These are phyloP conservation scores for Lachnellula hyalina DNA, from an alignment of 2,329 filamentous ascomycete species.

Conservation along the genomic window DNA sequence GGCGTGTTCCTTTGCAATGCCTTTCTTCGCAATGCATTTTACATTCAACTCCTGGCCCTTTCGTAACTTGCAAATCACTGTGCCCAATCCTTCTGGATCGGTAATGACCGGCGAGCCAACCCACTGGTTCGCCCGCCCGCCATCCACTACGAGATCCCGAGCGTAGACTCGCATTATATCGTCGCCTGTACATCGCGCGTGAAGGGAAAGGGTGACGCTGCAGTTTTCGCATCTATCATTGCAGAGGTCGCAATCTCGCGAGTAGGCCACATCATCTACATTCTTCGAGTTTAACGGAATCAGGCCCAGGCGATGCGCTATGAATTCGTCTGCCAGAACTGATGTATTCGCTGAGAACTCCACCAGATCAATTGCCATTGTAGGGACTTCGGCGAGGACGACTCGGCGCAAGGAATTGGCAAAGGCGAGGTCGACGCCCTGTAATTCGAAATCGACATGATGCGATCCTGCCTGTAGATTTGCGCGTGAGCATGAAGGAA, in stretches of 20 bases:
- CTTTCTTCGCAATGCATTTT: constrained; percentile 93
- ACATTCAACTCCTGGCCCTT: constrained; percentile 86
- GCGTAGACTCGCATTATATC: constrained; percentile 94
- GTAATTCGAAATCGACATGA: constrained; percentile 87
- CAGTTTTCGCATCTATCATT: constrained; percentile 92
- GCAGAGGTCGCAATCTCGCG: constrained; percentile 84
- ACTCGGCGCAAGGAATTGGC: constrained; percentile 88
- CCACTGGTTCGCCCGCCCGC: constrained; percentile 63
- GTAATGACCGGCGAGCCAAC: constrained; percentile 79
- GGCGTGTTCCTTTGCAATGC: constrained; percentile 96
- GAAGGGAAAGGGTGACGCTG: constrained; percentile 76
- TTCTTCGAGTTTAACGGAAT: constrained; percentile 82
- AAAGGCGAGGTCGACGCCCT: constrained; percentile 82
- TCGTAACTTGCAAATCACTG: constrained; percentile 84
- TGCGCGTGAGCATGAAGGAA: constrained; percentile 20
- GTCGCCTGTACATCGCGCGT: constrained; percentile 79
- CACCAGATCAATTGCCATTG: constrained; percentile 89
- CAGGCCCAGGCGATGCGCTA: constrained; percentile 85
- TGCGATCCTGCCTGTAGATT: constrained; percentile 63
- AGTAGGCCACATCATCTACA: constrained; percentile 77
- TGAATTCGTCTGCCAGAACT: constrained; percentile 94
- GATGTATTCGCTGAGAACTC: constrained; percentile 91
- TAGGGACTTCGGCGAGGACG: constrained; percentile 91
- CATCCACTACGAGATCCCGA: constrained; percentile 72
- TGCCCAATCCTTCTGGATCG: constrained; percentile 75